These are phyloP conservation scores for Tolypocladium ovalisporum DNA, from an alignment of 2,329 filamentous ascomycete genomes.

Conservation along the genomic window DNA sequence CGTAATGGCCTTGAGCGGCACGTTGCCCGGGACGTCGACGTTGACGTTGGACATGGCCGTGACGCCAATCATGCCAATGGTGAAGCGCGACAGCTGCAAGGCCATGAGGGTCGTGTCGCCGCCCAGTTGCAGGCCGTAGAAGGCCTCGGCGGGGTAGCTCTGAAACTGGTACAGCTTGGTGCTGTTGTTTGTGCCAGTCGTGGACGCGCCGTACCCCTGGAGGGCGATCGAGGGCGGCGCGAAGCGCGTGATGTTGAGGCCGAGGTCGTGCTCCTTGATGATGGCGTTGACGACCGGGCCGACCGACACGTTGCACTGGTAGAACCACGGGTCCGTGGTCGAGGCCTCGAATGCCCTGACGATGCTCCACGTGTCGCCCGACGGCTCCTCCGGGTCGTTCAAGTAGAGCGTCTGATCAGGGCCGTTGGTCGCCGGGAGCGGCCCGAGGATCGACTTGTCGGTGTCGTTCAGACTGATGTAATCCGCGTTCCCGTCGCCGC, in stretches of 20 bases:
- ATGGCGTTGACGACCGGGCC: slow-evolving; percentile 20
- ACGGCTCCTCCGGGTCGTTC: slow-evolving; percentile 13
- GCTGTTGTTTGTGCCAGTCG: slow-evolving; percentile 10
- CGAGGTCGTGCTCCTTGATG: slow-evolving; percentile 22
- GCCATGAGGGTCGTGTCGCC: slow-evolving; percentile 24
- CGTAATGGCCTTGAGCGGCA: slow-evolving; percentile 18
- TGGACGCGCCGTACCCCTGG: slow-evolving; percentile 22
- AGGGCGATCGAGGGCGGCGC: slow-evolving; percentile 28
- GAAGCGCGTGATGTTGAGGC: slow-evolving; percentile 19
- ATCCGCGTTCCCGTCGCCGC: slow-evolving; percentile 17
- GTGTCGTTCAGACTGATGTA: slow-evolving; percentile 16
- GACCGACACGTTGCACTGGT: slow-evolving; percentile 27
- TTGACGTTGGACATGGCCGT: slow-evolving; percentile 18
- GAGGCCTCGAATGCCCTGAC: slow-evolving; percentile 28
- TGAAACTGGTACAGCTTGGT: slow-evolving; percentile 19
- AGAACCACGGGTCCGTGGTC: slow-evolving; percentile 24
- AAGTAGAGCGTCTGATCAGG: slow-evolving; percentile 25
- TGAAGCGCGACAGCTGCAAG: slow-evolving; percentile 21
- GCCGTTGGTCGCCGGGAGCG: slow-evolving; percentile 16
- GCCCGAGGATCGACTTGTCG: slow-evolving; percentile 9
- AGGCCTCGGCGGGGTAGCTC: slow-evolving; percentile 29
- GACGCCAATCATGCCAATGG: slow-evolving; percentile 22
- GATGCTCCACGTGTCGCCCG: slow-evolving; percentile 14
- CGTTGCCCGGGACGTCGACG: slow-evolving; percentile 14
- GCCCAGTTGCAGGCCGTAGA: slow-evolving; percentile 20